Conservation (phyloP, 2,329 filamentous ascomycete genomes). For the Ampelomyces quisqualis region DNA sequence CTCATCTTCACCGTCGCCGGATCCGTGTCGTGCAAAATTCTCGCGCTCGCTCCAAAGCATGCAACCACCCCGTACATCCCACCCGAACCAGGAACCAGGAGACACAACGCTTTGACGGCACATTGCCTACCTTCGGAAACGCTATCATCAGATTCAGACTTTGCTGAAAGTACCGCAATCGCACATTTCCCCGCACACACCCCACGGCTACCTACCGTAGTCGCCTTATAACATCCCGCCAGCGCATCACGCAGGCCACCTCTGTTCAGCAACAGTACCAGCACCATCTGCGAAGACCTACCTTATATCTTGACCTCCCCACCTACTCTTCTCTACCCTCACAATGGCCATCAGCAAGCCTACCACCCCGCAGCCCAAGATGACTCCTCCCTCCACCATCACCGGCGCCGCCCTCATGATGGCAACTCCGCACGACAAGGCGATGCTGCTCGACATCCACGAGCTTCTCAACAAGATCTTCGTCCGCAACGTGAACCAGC, state of each 20-base stretch:
- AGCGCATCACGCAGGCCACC: conserved; percentile 2
- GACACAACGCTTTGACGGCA: conserved; percentile 15
- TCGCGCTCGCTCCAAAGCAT: conserved; percentile 13
- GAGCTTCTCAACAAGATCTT: conserved; percentile 70
- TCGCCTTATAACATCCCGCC: conserved; percentile 8
- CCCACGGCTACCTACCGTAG: conserved; percentile 10
- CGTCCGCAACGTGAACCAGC: conserved; percentile 89
- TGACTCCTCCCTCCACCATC: conserved; percentile 12
- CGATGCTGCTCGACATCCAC: conserved; percentile 43
- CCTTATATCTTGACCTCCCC: not conserved
- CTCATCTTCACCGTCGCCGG: conserved; percentile 9
- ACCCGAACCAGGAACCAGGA: conserved; percentile 8
- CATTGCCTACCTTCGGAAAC: conserved; percentile 8
- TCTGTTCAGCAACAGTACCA: too few relatives aligned
- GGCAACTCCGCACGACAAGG: conserved; percentile 27
- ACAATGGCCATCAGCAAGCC: conserved; percentile 15
- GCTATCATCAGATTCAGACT: conserved; percentile 1
- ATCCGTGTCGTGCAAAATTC: conserved; percentile 3
- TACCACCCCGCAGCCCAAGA: too few relatives aligned
- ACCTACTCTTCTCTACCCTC: not conserved
- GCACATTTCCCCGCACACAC: conserved; percentile 11
- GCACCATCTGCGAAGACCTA: too few relatives aligned
- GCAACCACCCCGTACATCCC: conserved; percentile 6
- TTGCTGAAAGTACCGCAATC: conserved; percentile 6
- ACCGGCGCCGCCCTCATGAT: conserved; percentile 23